Percentiles rank a stretch among this genome's conserved stretches.
Evolutionary conservation across 768 basidiomycete species (phyloP).

Genomic region (Russula sp.): DNA sequence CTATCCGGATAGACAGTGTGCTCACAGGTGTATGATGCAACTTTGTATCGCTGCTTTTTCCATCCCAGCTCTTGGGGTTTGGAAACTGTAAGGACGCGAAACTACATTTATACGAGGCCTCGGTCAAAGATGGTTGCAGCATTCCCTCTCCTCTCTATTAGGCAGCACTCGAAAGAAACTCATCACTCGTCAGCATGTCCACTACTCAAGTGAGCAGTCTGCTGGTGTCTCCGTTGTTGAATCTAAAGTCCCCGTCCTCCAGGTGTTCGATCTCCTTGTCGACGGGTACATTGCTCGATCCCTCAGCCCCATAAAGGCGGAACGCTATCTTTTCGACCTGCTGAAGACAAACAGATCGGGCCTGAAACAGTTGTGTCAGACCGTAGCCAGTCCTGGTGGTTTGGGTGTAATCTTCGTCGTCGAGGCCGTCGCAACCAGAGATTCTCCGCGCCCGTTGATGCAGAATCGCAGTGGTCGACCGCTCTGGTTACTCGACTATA

Average conservation of each 20-base stretch:
- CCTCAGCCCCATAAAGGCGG: conserved; percentile 4
- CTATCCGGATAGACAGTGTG: background rate
- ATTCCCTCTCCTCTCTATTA: background rate
- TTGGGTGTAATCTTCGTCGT: background rate
- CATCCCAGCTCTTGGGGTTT: background rate
- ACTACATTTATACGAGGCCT: conserved; percentile 6
- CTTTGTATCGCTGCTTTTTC: background rate
- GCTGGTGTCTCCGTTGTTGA: background rate
- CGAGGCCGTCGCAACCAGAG: background rate
- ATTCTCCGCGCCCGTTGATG: background rate
- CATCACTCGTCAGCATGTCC: background rate
- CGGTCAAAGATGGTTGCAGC: background rate
- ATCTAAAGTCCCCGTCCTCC: background rate
- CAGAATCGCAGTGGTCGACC: background rate
- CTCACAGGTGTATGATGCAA: background rate
- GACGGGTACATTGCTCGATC: conserved; percentile 15
- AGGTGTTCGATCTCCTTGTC: conserved; percentile 5
- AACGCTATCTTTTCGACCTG: conserved; percentile 11
- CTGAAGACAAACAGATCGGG: background rate
- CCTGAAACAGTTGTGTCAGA: background rate
- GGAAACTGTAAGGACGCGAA: background rate
- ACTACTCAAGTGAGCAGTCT: background rate
- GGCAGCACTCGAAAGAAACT: background rate
- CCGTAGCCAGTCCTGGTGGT: background rate
- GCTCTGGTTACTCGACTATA: conserved; percentile 9